These are phyloP conservation scores for Cyanodermella asteris DNA, from an alignment of 2,329 filamentous ascomycete species.

Conservation along the genomic window DNA sequence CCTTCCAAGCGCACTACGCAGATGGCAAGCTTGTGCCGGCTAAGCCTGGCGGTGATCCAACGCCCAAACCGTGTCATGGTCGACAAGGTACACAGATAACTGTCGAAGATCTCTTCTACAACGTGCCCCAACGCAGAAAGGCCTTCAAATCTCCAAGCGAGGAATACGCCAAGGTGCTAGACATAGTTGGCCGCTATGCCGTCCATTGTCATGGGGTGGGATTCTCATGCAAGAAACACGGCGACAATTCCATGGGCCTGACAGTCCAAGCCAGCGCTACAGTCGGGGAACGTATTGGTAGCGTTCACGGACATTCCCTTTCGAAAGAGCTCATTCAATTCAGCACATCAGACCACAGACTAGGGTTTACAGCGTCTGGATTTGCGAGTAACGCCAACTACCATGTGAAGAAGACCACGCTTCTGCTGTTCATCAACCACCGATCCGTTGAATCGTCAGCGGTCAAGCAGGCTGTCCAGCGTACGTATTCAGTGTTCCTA, in stretches of 20 bases:
- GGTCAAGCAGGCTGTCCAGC: conserved; percentile 77
- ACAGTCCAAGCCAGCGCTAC: conserved; percentile 54
- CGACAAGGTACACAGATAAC: conserved; percentile 83
- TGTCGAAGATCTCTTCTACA: conserved; percentile 94
- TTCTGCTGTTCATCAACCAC: conserved; percentile 92
- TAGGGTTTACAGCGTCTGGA: conserved; percentile 65
- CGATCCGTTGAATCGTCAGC: conserved; percentile 73
- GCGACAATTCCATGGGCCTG: conserved; percentile 63
- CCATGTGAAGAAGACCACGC: conserved; percentile 66
- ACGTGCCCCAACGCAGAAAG: conserved; percentile 65
- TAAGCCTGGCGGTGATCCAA: conserved; percentile 69
- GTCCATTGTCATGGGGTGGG: conserved; percentile 79
- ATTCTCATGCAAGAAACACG: conserved; percentile 92
- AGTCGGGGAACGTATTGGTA: conserved; percentile 64
- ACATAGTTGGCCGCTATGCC: conserved; percentile 81
- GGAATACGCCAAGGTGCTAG: conserved; percentile 94
- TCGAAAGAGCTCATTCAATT: conserved; percentile 77
- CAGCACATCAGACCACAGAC: conserved; percentile 46
- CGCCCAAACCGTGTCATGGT: conserved; percentile 74
- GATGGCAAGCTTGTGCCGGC: conserved; percentile 59
- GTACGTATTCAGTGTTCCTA: conserved; percentile 67
- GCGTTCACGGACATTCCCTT: conserved; percentile 64
- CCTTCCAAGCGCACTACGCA: conserved; percentile 75
- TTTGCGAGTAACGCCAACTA: conserved; percentile 88
- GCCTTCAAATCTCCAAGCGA: conserved; percentile 84